Percentiles rank a stretch among this genome's conserved stretches.
phyloP scores from a whole-genome alignment of 2,329 filamentous ascomycete genomes.

The Dryadomyces quercus-mongolicae region DNA sequence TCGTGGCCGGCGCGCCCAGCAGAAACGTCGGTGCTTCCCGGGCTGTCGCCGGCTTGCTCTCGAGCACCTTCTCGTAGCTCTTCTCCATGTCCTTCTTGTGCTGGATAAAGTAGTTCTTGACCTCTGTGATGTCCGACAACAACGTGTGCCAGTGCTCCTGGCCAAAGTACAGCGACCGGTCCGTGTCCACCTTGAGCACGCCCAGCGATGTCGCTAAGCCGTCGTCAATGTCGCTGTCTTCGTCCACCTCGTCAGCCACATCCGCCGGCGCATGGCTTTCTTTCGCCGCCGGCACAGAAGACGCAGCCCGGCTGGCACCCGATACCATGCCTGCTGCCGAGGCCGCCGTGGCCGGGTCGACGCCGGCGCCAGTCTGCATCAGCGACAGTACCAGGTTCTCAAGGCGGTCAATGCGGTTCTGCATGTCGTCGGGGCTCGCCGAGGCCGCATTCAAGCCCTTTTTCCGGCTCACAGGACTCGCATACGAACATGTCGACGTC shows the following conservation, averaged over 20 bases:
- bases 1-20: constrained; percentile 60
- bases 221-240: constrained; percentile 53
- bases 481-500: constrained; percentile 74
- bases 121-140: constrained; percentile 74
- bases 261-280: constrained; percentile 4
- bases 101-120: constrained; percentile 76
- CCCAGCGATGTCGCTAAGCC: constrained; percentile 61
- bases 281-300: neutral
- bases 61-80: constrained; percentile 64
- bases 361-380: constrained; percentile 70
- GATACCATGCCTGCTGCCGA: constrained; percentile 16
- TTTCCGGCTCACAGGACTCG: constrained; percentile 56
- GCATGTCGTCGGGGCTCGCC: constrained; percentile 81
- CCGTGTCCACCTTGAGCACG: constrained; percentile 68
- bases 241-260: constrained; percentile 38
- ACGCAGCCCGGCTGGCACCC: too few relatives aligned
- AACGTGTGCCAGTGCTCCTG: constrained; percentile 77
- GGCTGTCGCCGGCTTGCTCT: constrained; percentile 48
- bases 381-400: constrained; percentile 85
- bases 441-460: constrained; percentile 55
- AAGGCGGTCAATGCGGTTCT: constrained; percentile 90
- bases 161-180: constrained; percentile 69
- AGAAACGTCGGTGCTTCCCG: constrained; percentile 64
- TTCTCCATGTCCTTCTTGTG: constrained; percentile 85
- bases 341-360: constrained; percentile 23